phyloP scores from a whole-genome alignment of 73 alveolate genomes.

The Breviolum minutum region DNA sequence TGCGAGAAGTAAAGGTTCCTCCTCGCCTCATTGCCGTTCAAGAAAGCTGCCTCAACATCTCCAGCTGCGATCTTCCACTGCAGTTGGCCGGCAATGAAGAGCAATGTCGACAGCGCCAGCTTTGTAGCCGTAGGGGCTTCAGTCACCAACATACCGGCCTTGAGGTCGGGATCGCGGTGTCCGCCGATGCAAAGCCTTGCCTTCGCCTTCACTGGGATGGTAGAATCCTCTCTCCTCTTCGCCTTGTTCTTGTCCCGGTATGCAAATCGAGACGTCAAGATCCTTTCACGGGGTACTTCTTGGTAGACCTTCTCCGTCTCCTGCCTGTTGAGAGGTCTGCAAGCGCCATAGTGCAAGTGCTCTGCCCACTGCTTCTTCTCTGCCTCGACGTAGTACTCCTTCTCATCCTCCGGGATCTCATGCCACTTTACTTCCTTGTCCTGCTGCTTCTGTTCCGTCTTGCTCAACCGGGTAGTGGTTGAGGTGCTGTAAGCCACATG shows the following conservation, averaged over 20 bases:
- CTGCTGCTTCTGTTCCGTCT: neutral
- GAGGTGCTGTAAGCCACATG: neutral
- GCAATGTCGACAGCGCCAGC: neutral
- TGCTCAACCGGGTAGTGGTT: neutral
- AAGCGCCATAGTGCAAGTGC: neutral
- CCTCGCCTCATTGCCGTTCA: neutral
- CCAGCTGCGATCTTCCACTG: neutral
- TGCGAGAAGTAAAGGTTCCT: neutral
- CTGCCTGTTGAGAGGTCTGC: neutral
- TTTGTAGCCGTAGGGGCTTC: slow-evolving; percentile 3
- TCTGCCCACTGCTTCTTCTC: slow-evolving; percentile 19
- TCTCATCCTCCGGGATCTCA: neutral
- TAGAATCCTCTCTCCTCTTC: neutral
- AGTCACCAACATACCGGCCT: neutral
- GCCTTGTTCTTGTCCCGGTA: slow-evolving; percentile 19
- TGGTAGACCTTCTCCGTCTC: neutral
- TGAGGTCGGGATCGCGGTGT: slow-evolving; percentile 6
- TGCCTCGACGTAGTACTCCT: neutral
- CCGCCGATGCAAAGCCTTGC: neutral
- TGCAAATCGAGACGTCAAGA: neutral
- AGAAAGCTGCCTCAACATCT: slow-evolving; percentile 30
- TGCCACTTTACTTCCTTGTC: slow-evolving; percentile 16
- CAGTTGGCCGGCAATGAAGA: neutral
- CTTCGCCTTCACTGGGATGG: neutral
- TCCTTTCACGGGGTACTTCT: neutral